These are phyloP conservation scores for Apostasia ramifera DNA, from an alignment of 106 monocot species.

Conservation along the genomic window DNA sequence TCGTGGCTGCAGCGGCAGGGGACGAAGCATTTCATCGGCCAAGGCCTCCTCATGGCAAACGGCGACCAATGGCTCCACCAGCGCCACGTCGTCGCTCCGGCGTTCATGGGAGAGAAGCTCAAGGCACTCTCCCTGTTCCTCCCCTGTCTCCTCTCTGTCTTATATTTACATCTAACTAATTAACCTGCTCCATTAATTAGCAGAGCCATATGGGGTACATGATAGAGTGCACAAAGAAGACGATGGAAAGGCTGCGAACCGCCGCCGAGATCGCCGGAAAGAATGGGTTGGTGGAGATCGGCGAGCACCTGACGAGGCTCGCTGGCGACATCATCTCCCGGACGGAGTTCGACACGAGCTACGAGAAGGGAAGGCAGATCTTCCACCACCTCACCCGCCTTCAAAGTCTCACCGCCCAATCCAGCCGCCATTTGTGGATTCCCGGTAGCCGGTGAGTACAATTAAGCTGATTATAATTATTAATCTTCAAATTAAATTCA, in stretches of 20 bases:
- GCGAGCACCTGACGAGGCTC: constrained; percentile 57
- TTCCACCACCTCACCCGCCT: constrained; percentile 56
- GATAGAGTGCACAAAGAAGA: constrained; percentile 82
- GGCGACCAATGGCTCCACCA: constrained; percentile 80
- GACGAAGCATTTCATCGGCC: constrained; percentile 77
- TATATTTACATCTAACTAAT: background rate
- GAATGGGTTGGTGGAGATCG: constrained; percentile 80
- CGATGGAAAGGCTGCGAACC: constrained; percentile 31
- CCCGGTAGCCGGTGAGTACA: constrained; percentile 67
- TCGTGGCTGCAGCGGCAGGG: constrained; percentile 91
- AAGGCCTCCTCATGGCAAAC: constrained; percentile 86
- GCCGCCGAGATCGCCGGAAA: constrained; percentile 8
- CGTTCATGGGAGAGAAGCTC: constrained; percentile 88
- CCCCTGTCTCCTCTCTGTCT: background rate
- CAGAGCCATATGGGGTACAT: constrained; percentile 69
- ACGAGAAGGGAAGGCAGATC: constrained; percentile 68
- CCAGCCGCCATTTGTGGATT: constrained; percentile 81
- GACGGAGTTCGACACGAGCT: constrained; percentile 78
- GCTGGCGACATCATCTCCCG: constrained; percentile 75
- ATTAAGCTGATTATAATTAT: background rate
- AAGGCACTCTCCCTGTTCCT: constrained; percentile 34
- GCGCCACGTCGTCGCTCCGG: constrained; percentile 78
- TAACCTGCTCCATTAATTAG: background rate
- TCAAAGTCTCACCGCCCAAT: constrained; percentile 64
- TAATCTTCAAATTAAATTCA: background rate